Evolutionary conservation across 2,329 filamentous ascomycete genomes (phyloP), one percentile per base, ranked within the genome.

Genomic region (Seiridium cupressi): DNA sequence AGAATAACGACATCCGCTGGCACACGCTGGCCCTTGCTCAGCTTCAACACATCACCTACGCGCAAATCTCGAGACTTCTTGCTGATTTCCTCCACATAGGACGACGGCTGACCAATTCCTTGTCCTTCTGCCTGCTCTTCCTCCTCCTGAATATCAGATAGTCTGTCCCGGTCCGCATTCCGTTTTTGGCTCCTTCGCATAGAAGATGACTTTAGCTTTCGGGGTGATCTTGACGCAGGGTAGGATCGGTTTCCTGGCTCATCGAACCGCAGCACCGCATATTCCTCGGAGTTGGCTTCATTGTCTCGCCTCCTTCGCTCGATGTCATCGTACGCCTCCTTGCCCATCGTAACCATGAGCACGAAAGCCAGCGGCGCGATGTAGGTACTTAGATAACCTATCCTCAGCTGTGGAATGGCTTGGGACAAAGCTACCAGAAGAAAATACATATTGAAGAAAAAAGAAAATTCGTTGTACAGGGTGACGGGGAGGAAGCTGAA

Each of bases 361-460:
- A 99, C 96, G 75, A 97, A 97, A 0, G 89, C 92, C 63, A 99
- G 77, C 1, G 95, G 95, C 26, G 91, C 93, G 73, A 98, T 88
- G 69, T 99, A 99, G 1, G 95, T 98, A 36, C 91, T 91, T 62
- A 99, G 84, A 74, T 97, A 98, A 59, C 95, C 95, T 65, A 99
- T 97, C 58, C 93, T 87, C 58, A 99, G 78, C 31, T 91, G 85
- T 3, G 93, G 93, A 69, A 99, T 93, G 48, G 92, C 89, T 76
- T 99, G 95, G 44, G 94, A 98, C 55, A 98, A 77, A 5, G 95
- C 96, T 55, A 99, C 95, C 34, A 98, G 87, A 59, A 99, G 81
- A 74, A 99, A 99, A 74, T 99, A 99, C 81, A 98, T 92, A 83
- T 99, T 99, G 83, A 99, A 97, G 78, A 99, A 99, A 80, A 98